A percentile compares a stretch with the other conserved stretches of the same genome.
These are phyloP conservation scores for Candida ascalaphidarum DNA, from an alignment of 805 yeast species.

Conservation along the genomic window DNA sequence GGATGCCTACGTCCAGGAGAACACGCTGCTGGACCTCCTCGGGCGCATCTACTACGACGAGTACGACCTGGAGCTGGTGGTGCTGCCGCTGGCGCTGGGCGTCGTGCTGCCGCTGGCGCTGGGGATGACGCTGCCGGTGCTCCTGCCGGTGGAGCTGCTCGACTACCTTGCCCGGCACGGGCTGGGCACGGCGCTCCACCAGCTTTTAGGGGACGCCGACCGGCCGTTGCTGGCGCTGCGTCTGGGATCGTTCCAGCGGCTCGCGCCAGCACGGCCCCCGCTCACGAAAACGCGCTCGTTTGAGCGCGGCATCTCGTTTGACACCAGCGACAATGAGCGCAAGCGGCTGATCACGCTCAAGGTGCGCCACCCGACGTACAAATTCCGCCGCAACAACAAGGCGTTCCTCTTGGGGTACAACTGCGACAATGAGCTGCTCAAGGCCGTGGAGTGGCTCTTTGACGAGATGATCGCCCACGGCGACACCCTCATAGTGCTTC, in stretches of 20 bases:
- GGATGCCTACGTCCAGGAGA: conserved; percentile 28
- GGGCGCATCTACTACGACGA: conserved; percentile 37
- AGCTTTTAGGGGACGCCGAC: too few relatives aligned
- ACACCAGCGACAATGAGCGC: conserved; percentile 23
- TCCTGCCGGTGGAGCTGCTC: conserved; percentile 3
- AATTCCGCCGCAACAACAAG: conserved; percentile 36
- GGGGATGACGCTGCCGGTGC: background rate
- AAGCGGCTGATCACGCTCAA: conserved; percentile 30
- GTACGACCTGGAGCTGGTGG: conserved; percentile 23
- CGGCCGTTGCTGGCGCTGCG: too few relatives aligned
- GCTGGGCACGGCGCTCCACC: too few relatives aligned
- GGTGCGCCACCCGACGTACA: conserved; percentile 33
- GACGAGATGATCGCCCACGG: conserved; percentile 36
- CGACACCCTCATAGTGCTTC: conserved; percentile 32
- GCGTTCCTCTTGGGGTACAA: conserved; percentile 32
- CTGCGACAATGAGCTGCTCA: conserved; percentile 25
- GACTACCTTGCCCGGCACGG: conserved; percentile 3
- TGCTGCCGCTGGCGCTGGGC: conserved; percentile 11
- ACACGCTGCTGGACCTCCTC: conserved; percentile 28
- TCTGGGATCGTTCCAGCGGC: too few relatives aligned
- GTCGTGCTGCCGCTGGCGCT: conserved; percentile 7
- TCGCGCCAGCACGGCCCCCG: too few relatives aligned
- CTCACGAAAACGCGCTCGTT: conserved; percentile 9
- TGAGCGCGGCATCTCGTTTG: conserved; percentile 34
- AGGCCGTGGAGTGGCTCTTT: conserved; percentile 36